Conservation (phyloP, 2,329 filamentous ascomycete genomes). For the Xylariaceae sp. region DNA sequence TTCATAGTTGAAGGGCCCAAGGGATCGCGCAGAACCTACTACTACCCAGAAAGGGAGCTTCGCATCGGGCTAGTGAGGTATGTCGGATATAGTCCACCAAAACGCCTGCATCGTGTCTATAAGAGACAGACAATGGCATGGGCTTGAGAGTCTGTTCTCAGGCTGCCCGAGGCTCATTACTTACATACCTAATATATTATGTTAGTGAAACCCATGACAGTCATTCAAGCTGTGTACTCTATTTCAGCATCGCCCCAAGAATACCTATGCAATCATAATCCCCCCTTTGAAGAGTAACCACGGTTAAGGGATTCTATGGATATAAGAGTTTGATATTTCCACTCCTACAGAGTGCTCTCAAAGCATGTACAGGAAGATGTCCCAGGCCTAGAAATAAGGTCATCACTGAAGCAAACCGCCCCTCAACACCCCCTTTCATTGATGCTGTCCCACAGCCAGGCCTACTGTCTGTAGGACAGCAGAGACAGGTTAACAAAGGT, state of each 20-base stretch:
- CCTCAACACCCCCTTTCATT: not conserved
- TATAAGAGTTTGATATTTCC: not conserved
- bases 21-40: too few species aligned
- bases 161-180: not conserved
- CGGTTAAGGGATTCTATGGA: not conserved
- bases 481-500: too few species aligned
- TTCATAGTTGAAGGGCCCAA: too few species aligned
- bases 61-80: not conserved
- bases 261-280: not conserved
- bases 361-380: conserved; percentile 10
- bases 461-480: conserved; percentile 16
- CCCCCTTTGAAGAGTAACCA: not conserved
- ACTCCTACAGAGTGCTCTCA: conserved; percentile 10
- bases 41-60: not conserved
- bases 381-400: not conserved
- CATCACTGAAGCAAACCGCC: not conserved
- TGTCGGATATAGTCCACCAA: not conserved
- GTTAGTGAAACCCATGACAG: not conserved
- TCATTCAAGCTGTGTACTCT: not conserved
- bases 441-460: not conserved
- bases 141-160: not conserved
- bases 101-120: not conserved
- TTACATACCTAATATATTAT: not conserved
- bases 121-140: not conserved
- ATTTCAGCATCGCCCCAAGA: not conserved